Base-by-base conservation (phyloP, 2,329 filamentous ascomycete genomes). In the Epichloe sibirici region DNA sequence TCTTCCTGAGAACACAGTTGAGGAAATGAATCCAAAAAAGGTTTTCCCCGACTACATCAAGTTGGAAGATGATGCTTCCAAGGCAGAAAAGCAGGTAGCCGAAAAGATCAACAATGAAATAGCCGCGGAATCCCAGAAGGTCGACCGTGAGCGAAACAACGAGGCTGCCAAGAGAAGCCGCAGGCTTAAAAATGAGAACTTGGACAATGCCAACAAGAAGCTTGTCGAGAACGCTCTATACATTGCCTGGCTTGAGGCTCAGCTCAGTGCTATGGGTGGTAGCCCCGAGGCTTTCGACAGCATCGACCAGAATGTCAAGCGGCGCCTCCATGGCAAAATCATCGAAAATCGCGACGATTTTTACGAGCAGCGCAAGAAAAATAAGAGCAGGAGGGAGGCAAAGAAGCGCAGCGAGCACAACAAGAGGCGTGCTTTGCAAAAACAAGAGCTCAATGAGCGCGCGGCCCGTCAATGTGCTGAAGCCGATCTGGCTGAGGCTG, bases 101-200 rank as follows among this genome's bases (percentile, higher is more conserved):
- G 56, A 60, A 21, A 55, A 47, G 0, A 52, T 54, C 6, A 65
- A 64, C 52, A 65, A 69, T 49, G 12, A 45, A 5, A 61, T 68
- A 39, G 59, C 65, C 2, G 52, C 52, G 3, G 49, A 57, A 21
- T 56, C 58, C 8, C 60, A 63, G 52, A 48, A 25, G 4, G 46
- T 63, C 2, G 63, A 69, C 17, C 60, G 65, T 2, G 53, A 61
- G 43, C 59, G 69, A 4, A 72, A 72, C 59, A 71, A 70, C 54
- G 53, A 58, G 38, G 66, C 70, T 0, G 70, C 70, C 25, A 68
- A 66, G 56, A 65, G 68, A 51, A 66, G 63, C 11, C 62, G 70
- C 1, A 40, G 42, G 0, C n/a, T 58, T 42, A 64, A 61, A 53
- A 31, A 51, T 1, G 48, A 43, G 11, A 61, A 53, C 17, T 37